These are phyloP conservation scores for Entomophthora muscae DNA, from an alignment of 371 early-diverging fungal genomes.

Conservation along the genomic window DNA sequence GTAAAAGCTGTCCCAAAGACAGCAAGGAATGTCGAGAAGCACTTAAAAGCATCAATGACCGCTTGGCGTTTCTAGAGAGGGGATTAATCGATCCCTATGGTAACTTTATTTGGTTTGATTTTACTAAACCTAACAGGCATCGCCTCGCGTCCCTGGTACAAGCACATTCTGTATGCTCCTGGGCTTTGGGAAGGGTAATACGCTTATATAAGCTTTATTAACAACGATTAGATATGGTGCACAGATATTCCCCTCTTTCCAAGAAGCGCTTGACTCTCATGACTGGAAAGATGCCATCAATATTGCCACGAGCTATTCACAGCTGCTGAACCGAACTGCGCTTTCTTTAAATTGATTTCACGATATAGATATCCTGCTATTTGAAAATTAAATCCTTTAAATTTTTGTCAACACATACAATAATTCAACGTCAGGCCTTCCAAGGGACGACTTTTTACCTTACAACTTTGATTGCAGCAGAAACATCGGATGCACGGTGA, in stretches of 20 bases:
- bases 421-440: too few species aligned
- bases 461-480: too few species aligned
- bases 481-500: too few species aligned
- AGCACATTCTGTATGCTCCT: slow-evolving; percentile 1
- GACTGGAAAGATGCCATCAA: neutral
- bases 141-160: neutral
- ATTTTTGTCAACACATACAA: too few species aligned
- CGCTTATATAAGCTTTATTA: neutral
- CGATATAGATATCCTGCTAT: too few species aligned
- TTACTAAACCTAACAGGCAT: slow-evolving; percentile 5
- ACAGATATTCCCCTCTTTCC: neutral
- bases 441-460: too few species aligned
- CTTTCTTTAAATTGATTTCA: too few species aligned
- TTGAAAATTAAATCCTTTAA: too few species aligned
- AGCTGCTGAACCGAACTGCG: neutral
- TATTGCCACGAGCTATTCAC: neutral
- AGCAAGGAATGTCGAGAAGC: neutral
- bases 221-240: neutral
- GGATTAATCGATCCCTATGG: neutral
- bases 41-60: neutral
- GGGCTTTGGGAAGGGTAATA: neutral
- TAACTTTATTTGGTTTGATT: neutral
- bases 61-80: neutral
- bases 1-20: slow-evolving; percentile 1
- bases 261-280: neutral